phyloP scores from a whole-genome alignment of 2,329 filamentous ascomycete genomes.

The Penicillium janthinellum region DNA sequence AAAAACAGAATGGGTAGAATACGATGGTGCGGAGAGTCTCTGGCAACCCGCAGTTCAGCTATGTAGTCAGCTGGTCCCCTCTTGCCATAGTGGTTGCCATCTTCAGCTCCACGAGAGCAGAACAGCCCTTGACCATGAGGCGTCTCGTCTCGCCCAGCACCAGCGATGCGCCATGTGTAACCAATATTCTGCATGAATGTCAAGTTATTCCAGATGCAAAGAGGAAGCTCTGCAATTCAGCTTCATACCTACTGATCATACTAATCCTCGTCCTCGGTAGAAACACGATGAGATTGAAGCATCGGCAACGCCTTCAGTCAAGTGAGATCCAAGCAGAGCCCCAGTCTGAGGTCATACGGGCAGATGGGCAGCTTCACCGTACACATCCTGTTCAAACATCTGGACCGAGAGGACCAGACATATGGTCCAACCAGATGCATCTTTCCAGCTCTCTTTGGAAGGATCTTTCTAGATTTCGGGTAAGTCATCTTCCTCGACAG shows the following conservation, averaged over 20 bases:
- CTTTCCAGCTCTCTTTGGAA: no score
- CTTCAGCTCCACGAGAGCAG: neutral
- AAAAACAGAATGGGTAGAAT: neutral
- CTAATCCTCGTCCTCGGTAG: neutral
- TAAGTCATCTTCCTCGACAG: no score
- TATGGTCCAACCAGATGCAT: no score
- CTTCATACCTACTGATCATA: neutral
- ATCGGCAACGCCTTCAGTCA: neutral
- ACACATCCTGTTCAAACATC: neutral
- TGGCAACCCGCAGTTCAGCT: neutral
- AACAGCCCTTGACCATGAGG: neutral
- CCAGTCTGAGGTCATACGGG: slow-evolving; percentile 7
- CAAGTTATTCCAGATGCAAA: neutral
- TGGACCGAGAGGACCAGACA: no score
- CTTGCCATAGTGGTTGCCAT: neutral
- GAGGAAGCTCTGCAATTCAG: neutral
- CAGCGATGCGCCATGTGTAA: neutral
- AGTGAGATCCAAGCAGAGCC: neutral
- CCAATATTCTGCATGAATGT: neutral
- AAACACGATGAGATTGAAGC: neutral
- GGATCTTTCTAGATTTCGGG: no score
- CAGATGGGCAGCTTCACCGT: neutral
- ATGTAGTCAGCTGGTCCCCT: neutral
- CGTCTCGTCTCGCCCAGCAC: neutral
- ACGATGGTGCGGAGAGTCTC: neutral